Evolutionary conservation across 2,329 filamentous ascomycete species (phyloP).

Genomic region (Fusarium sp.): DNA sequence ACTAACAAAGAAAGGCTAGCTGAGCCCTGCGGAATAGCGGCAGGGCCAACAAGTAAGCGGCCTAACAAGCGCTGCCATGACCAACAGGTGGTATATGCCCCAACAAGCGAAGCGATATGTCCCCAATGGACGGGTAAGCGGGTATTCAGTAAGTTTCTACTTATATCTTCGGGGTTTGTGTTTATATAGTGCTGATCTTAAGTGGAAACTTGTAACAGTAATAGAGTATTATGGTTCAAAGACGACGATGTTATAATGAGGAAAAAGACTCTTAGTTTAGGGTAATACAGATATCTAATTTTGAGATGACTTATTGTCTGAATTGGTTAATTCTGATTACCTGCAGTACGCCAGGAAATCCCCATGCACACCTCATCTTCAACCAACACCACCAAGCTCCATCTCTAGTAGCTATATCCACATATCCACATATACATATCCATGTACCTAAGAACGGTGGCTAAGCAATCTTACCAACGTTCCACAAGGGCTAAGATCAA

Average conservation of each 20-base stretch:
- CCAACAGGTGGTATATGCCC: slow-evolving; percentile 14
- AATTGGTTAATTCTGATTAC: background rate
- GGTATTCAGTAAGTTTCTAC: background rate
- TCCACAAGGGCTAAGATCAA: background rate
- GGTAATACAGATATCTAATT: background rate
- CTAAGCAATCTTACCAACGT: background rate
- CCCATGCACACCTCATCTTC: too few species aligned
- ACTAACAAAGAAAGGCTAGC: slow-evolving; percentile 14
- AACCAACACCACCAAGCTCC: too few species aligned
- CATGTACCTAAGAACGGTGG: background rate
- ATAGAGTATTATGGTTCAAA: background rate
- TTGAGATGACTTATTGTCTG: background rate
- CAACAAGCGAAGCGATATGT: slow-evolving; percentile 20
- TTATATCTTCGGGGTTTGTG: too few species aligned
- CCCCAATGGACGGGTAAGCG: background rate
- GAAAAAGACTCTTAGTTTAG: background rate
- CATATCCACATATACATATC: too few species aligned
- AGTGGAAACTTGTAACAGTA: background rate
- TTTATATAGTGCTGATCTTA: background rate
- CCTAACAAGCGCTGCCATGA: slow-evolving; percentile 12
- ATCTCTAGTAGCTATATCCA: background rate
- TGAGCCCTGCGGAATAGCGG: background rate
- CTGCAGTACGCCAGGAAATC: background rate
- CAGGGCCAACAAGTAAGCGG: background rate
- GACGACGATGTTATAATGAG: background rate